Conservation (phyloP, 225 moss, liverwort and hornwort genomes). For the Marchantia paleacea region DNA sequence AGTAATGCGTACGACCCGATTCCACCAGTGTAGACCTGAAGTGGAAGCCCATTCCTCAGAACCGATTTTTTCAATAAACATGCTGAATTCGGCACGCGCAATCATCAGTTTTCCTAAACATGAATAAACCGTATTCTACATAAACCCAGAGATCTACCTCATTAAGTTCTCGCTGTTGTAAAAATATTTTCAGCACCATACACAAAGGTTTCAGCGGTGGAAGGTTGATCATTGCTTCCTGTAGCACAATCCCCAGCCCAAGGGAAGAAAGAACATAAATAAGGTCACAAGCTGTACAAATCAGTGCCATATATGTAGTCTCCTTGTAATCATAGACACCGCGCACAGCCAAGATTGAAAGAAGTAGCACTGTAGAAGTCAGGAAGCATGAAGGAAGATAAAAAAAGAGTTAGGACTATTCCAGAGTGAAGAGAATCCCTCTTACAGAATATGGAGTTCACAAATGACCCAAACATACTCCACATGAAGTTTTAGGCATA, state of each 20-base stretch:
- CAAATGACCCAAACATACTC: too few species aligned
- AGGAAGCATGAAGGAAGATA: too few species aligned
- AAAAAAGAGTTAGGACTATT: too few species aligned
- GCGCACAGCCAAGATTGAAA: too few species aligned
- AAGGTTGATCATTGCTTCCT: conserved; percentile 76
- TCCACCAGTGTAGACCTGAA: conserved; percentile 92
- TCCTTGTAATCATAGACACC: too few species aligned
- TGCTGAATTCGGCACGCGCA: neutral
- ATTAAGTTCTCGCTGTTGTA: conserved; percentile 96
- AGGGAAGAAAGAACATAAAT: neutral
- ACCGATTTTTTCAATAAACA: neutral
- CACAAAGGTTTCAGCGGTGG: conserved; percentile 88
- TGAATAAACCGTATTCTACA: neutral
- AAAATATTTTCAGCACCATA: conserved; percentile 91
- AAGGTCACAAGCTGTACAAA: too few species aligned
- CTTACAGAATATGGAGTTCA: too few species aligned
- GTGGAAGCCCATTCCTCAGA: neutral
- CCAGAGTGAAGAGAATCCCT: too few species aligned
- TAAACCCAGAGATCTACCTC: conserved; percentile 47
- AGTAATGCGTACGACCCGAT: conserved; percentile 95
- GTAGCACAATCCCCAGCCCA: neutral
- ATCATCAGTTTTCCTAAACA: neutral
- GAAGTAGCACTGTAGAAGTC: too few species aligned
- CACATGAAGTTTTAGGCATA: too few species aligned
- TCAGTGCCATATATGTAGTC: too few species aligned